Base-by-base conservation (phyloP, 805 yeast genomes). In the Ogataea methylovora region DNA sequence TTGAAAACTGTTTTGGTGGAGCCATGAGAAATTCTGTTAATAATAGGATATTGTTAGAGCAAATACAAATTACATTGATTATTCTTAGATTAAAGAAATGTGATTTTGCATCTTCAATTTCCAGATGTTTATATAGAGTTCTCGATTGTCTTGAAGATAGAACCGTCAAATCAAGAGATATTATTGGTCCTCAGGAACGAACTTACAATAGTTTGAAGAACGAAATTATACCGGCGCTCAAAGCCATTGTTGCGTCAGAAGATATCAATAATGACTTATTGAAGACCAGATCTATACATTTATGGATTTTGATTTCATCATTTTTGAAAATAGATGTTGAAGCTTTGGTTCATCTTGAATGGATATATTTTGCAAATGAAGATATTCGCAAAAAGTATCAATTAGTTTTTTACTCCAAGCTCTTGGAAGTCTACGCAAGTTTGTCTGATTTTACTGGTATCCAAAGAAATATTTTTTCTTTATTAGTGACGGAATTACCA, bases 281-380 rank as follows among this genome's bases (percentile, higher is more conserved):
- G 14, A 46, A 45, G 17, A 27, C 19, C 7, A 22, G 30, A 2
- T 46, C 50, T 27, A 24, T 51, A 8, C 29, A 22, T 6, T 32
- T 43, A 19, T 52, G 57, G 57, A 37, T 49, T 4, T 38, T 40
- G 12, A 19, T 49, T 6, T 41, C 43, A 10, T 27, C 42, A 2
- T 18, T 32, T 9, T 18, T 47, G 16, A 40, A 34, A 5, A 28
- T 38, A n/a, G 36, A 42, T 8, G 27, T 44, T 12, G 49, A 48
- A 14, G 47, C 49, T 2, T 20, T 56, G 17, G 37, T 52, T 4
- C 46, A 46, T 32, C 33, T 52, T 16, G 58, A 56, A 14, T 56
- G 61, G 61, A 34, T 36, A 0, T 56, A 53, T 33, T 51, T 56
- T 35, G 56, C 50, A 1, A 29, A 35, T 21, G 37, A 32, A 4